Evolutionary conservation across 257 asterid genomes (phyloP).

Genomic region (Fraxinus americana): DNA sequence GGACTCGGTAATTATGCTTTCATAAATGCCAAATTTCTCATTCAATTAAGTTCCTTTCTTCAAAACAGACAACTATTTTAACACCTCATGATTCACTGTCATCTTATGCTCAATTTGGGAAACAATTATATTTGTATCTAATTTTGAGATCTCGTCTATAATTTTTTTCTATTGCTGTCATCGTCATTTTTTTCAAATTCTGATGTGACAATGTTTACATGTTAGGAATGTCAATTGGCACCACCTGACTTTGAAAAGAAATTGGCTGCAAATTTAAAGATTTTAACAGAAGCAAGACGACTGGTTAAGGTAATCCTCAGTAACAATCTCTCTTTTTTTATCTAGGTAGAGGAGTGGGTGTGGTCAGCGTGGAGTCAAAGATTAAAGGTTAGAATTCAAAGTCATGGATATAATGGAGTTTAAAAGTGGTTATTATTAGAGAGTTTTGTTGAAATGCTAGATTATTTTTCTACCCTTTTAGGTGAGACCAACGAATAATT

Average conservation of each 20-base stretch:
- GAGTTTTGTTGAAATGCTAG: too few species aligned
- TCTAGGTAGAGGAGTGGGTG: neutral
- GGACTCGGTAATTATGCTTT: neutral
- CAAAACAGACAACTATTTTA: neutral
- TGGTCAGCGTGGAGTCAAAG: neutral
- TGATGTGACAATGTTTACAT: conserved; percentile 25
- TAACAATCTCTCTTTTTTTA: too few species aligned
- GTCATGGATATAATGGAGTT: neutral
- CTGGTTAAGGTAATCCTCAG: too few species aligned
- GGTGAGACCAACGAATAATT: too few species aligned
- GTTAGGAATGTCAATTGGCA: conserved; percentile 60
- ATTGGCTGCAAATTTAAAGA: too few species aligned
- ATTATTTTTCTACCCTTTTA: too few species aligned
- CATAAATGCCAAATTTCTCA: conserved; percentile 12
- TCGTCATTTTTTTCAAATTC: conserved; percentile 4
- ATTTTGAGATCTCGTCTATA: neutral
- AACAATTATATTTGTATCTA: neutral
- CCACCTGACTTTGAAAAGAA: conserved; percentile 31
- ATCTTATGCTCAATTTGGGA: conserved; percentile 6
- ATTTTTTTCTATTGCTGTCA: neutral
- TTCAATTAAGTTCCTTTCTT: neutral
- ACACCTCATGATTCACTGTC: conserved; percentile 3
- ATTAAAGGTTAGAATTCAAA: neutral
- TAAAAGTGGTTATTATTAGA: neutral
- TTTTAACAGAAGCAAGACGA: too few species aligned